phyloP scores from a whole-genome alignment of 257 asterid genomes.

The Solanum lycopersicoides region DNA sequence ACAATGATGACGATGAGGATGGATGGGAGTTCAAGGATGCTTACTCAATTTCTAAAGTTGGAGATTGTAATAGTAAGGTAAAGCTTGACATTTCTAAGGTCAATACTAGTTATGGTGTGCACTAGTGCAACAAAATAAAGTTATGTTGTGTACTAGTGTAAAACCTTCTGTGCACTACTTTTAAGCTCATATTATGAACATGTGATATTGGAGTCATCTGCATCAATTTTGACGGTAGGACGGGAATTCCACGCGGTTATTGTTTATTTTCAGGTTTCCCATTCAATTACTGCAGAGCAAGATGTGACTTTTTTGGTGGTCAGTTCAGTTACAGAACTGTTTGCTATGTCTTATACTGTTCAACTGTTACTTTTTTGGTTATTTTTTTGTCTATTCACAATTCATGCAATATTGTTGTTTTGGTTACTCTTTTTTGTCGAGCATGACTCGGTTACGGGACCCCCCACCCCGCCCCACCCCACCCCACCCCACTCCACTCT shows the following conservation, averaged over 20 bases:
- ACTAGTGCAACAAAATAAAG: not conserved
- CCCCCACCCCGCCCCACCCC: too few species aligned
- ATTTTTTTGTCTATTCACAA: not conserved
- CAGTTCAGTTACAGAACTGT: not conserved
- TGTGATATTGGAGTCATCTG: slow-evolving; percentile 1
- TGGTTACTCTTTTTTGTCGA: not conserved
- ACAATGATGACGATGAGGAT: slow-evolving; percentile 23
- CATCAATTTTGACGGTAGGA: not conserved
- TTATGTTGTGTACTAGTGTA: not conserved
- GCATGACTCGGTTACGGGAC: not conserved
- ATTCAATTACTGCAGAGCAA: not conserved
- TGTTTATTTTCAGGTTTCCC: not conserved
- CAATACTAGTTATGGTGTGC: not conserved
- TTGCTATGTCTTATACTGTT: not conserved
- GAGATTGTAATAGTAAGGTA: slow-evolving; percentile 31
- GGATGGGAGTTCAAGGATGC: slow-evolving; percentile 82
- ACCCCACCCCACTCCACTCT: not conserved
- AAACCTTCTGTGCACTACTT: not conserved
- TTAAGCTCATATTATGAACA: not conserved
- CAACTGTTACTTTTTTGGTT: not conserved
- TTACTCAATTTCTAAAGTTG: slow-evolving; percentile 17
- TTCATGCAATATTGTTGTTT: not conserved
- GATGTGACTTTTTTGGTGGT: not conserved
- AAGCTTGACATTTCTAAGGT: not conserved
- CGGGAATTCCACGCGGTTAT: not conserved